Evolutionary conservation across 208 protist genomes (phyloP), one percentile per base, ranked within the genome.

Genomic region (Angomonas desouzai): DNA sequence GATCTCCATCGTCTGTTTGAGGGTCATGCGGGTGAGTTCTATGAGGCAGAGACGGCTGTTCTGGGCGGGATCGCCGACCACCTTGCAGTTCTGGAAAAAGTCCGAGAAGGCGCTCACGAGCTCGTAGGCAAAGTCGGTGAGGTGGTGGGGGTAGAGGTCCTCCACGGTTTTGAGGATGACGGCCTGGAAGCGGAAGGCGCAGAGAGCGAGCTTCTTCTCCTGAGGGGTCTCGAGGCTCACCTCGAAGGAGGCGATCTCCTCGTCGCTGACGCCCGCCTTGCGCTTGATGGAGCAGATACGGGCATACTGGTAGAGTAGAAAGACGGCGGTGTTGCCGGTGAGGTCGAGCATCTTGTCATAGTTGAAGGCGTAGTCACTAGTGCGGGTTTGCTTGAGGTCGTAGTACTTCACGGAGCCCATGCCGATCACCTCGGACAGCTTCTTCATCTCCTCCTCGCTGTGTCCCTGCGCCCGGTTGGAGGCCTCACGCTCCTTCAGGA

Each of bases 361-460:
- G 70, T 77, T 91, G 75, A 99, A 99, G 36, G 79, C 71, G 85
- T 99, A 99, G 83, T 99, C 93, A 49, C 75, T 88, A 9, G 82
- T 85, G 59, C 97, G 89, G 56, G 84, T 97, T 67, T 93, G 88
- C 74, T 94, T 93, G 23, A 99, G 85, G 76, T 99, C 98, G 65
- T 92, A 98, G 85, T 99, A 99, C 80, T 98, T 99, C 66, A 99
- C 78, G 28, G 97, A 93, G 51, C 91, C 93, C 59, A 98, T 79
- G 16, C 97, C 97, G 38, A 99, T 89, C 30, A 89, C 83, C 61
- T 96, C 81, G 33, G 93, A 76, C 13, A 97, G 89, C 18, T 64
- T 45, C 55, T 68, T 63, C 77, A 94, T 91, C 49, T 93, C 86
- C 57, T 93, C 89, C 63, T 92, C 82, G 11, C 74, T 77, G 73